phyloP scores from a whole-genome alignment of 768 basidiomycete species.

The Leccinum ochraceum region DNA sequence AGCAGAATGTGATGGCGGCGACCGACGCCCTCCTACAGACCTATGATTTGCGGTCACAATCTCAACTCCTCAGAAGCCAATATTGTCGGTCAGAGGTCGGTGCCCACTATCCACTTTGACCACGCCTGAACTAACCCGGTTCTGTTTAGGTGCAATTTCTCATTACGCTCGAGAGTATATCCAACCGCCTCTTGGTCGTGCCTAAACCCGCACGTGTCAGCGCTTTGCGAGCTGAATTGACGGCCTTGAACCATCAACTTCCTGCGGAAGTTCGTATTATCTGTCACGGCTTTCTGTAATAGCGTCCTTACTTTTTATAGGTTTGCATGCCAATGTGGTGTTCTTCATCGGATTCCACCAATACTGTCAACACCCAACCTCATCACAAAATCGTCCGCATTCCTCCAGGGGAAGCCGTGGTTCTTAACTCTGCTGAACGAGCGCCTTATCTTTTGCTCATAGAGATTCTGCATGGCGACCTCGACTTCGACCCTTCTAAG shows the following conservation, averaged over 20 bases:
- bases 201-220: conserved; percentile 94
- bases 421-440: conserved; percentile 95
- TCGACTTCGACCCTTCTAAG: conserved; percentile 88
- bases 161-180: conserved; percentile 87
- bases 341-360: conserved; percentile 59
- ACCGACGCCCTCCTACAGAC: conserved; percentile 62
- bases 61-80: conserved; percentile 76
- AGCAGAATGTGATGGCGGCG: conserved; percentile 43
- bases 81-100: conserved; percentile 86
- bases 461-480: conserved; percentile 86
- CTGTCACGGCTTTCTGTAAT: neutral
- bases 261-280: conserved; percentile 79
- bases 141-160: conserved; percentile 74
- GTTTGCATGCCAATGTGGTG: conserved; percentile 92
- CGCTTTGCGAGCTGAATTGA: conserved; percentile 94
- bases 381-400: conserved; percentile 97
- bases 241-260: conserved; percentile 91
- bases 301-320: conserved; percentile 37
- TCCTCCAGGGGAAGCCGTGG: conserved; percentile 96
- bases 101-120: conserved; percentile 6
- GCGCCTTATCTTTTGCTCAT: conserved; percentile 92
- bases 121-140: neutral
- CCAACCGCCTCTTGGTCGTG: conserved; percentile 86
- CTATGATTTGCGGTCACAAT: conserved; percentile 69
- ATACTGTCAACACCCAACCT: conserved; percentile 47